Conservation (phyloP, 2,329 filamentous ascomycete genomes). For the Colletotrichum tabaci region DNA sequence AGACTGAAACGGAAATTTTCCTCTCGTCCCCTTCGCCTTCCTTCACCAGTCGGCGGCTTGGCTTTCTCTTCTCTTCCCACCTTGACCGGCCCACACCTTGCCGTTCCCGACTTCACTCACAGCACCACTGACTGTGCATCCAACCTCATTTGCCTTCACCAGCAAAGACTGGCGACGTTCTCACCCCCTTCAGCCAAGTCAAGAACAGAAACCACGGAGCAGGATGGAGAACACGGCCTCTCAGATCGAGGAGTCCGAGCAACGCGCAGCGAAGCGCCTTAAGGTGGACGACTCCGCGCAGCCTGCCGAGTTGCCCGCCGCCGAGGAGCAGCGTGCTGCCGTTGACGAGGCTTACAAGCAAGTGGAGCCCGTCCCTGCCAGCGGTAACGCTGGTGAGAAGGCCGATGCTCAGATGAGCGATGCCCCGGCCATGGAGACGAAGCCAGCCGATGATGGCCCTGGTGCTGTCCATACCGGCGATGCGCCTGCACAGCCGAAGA, state of each 20-base stretch:
- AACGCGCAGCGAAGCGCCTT: conserved; percentile 46
- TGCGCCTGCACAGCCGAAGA: conserved; percentile 31
- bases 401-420: conserved; percentile 36
- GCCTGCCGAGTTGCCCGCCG: conserved; percentile 3
- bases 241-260: conserved; percentile 37
- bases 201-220: background rate
- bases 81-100: conserved; percentile 20
- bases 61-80: background rate
- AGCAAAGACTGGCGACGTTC: background rate
- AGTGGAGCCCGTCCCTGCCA: conserved; percentile 33
- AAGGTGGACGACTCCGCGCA: conserved; percentile 42
- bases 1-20: conserved; percentile 1
- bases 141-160: background rate
- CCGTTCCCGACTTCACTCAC: conserved; percentile 22
- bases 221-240: conserved; percentile 31
- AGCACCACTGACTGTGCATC: conserved; percentile 7
- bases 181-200: background rate
- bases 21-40: conserved; percentile 1
- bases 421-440: conserved; percentile 15
- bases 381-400: conserved; percentile 27
- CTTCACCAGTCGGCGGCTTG: conserved; percentile 20
- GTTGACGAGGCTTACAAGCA: conserved; percentile 35
- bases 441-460: background rate
- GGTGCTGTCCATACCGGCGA: conserved; percentile 31
- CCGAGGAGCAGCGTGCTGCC: conserved; percentile 31